Evolutionary conservation across 129 eudicot genomes (phyloP), one percentile per base, ranked within the genome.

Genomic region (Saposhnikovia divaricata): DNA sequence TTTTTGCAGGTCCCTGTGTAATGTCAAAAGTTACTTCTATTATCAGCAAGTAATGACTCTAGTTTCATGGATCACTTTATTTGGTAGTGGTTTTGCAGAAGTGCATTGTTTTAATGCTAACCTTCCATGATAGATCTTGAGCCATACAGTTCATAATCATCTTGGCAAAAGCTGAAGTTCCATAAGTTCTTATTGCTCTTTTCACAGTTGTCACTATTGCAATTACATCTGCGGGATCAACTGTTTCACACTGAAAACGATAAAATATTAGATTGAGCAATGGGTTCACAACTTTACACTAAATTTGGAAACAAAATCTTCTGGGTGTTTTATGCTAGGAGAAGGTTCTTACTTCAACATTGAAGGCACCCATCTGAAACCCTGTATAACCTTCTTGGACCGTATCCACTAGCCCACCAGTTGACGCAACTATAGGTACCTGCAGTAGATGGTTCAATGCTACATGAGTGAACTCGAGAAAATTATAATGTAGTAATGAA

Each of bases 51-150:
- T 31, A 31, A 31, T 68, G 69, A n/a, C 15, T 61, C 34, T 8
- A 28, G 10, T 68, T 63, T 38, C 31, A 46, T 44, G 69, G 34
- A 44, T 40, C 53, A 77, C n/a, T 18, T 40, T 38, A 72, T 9
- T 42, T 11, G 10, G 47, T 43, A 72, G 3, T 72, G 9, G 27
- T 21, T n/a, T n/a, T n/a, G n/a, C n/a, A n/a, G n/a, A n/a, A n/a
- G n/a, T n/a, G n/a, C n/a, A n/a, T n/a, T n/a, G n/a, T n/a, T n/a
- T n/a, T 34, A 34, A 51, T 76, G 73, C 43, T 74, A 25, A 90
- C 94, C 91, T 90, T 90, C 91, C 94, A 90, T 10, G 94, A 90
- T 78, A 88, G 85, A 78, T 90, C 91, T 86, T 90, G 94, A 63
- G 90, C 90, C 94, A 88, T 90, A 74, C 94, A 88, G 81, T 88